Evolutionary conservation across 2,329 filamentous ascomycete species (phyloP).

Genomic region (Teratosphaeria epicoccoides): DNA sequence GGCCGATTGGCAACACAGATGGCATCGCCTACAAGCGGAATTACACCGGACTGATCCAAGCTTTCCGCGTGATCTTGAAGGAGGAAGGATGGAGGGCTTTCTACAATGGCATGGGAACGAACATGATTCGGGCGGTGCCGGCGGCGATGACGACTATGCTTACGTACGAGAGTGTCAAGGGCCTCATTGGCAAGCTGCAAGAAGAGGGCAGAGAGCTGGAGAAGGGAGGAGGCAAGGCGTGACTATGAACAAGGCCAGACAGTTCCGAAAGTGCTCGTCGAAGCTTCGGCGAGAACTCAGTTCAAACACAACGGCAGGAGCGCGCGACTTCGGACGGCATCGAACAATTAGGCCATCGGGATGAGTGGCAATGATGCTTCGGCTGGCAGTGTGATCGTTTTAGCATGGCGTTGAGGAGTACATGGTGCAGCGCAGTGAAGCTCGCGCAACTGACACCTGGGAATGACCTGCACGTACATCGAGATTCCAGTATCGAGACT

Average conservation of each 20-base stretch:
- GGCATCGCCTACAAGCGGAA: slow-evolving; percentile 43
- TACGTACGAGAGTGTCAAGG: slow-evolving; percentile 74
- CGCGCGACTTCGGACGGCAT: too few relatives aligned
- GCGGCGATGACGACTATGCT: slow-evolving; percentile 96
- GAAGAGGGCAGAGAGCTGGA: slow-evolving; percentile 35
- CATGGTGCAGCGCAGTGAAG: neutral
- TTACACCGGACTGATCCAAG: slow-evolving; percentile 72
- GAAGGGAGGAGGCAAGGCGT: slow-evolving; percentile 3
- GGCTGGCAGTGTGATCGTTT: neutral
- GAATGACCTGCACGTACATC: neutral
- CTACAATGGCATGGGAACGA: slow-evolving; percentile 93
- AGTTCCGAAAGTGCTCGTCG: neutral
- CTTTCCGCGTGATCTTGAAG: slow-evolving; percentile 69
- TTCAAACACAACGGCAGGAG: too few relatives aligned
- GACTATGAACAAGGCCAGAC: neutral
- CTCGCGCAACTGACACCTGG: neutral
- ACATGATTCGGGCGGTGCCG: slow-evolving; percentile 91
- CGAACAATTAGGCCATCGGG: neutral
- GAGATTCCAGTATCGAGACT: neutral
- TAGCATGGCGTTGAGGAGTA: slow-evolving; percentile 3
- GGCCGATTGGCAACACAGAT: slow-evolving; percentile 35
- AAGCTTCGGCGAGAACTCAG: too few relatives aligned
- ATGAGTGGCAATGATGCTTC: neutral
- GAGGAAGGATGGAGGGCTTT: slow-evolving; percentile 97
- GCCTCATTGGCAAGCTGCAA: slow-evolving; percentile 43